Percentiles rank a stretch among this genome's conserved stretches.
Conservation (phyloP, 192 early-diverging fungal species). For the Rhizophagus clarus region DNA sequence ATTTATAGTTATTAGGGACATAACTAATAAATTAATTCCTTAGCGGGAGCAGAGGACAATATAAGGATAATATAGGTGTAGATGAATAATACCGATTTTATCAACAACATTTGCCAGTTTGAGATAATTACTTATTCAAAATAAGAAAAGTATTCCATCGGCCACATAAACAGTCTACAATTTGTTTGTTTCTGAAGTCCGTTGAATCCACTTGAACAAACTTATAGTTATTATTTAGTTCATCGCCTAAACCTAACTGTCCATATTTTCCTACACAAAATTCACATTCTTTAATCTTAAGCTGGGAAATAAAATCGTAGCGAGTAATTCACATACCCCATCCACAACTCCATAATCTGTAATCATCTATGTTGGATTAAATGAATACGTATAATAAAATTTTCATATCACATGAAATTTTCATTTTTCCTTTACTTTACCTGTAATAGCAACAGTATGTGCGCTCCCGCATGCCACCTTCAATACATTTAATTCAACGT, state of each 20-base stretch:
- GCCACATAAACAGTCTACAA: slow-evolving; percentile 23
- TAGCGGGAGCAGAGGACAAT: too few species aligned
- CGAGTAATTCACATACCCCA: slow-evolving; percentile 18
- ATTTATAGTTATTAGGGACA: too few species aligned
- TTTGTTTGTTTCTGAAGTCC: background rate
- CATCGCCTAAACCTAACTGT: slow-evolving; percentile 10
- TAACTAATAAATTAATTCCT: too few species aligned
- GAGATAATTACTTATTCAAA: background rate
- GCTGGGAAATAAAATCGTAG: background rate
- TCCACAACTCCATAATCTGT: slow-evolving; percentile 8
- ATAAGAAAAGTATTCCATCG: slow-evolving; percentile 29
- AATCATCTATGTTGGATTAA: slow-evolving; percentile 1
- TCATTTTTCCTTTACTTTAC: slow-evolving; percentile 14
- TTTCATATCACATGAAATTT: too few species aligned
- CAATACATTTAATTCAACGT: slow-evolving; percentile 28
- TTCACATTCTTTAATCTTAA: background rate
- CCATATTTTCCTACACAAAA: slow-evolving; percentile 27
- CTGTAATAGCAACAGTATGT: slow-evolving; percentile 39
- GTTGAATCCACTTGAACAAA: background rate
- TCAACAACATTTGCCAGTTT: too few species aligned
- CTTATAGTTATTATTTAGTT: background rate
- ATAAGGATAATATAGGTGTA: too few species aligned
- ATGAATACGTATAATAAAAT: background rate
- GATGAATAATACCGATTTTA: too few species aligned
- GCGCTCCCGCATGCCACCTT: slow-evolving; percentile 40